Evolutionary conservation across 2,329 filamentous ascomycete species (phyloP).

Genomic region (Pyricularia sp.): DNA sequence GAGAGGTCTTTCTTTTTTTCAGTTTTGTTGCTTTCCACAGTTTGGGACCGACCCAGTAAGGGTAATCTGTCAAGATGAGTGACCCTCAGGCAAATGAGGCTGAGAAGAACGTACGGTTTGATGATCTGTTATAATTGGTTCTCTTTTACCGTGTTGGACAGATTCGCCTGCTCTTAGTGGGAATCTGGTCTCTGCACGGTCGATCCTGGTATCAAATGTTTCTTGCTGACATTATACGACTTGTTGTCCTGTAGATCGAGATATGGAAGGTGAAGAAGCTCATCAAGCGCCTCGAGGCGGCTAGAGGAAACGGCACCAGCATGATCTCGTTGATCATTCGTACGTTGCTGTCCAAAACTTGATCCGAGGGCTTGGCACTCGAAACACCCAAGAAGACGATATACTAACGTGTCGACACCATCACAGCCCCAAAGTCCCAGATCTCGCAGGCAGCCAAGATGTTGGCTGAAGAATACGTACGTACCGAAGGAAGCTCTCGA

Average conservation of each 20-base stretch:
- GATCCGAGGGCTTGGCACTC: neutral
- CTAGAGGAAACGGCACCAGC: constrained; percentile 94
- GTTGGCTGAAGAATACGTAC: constrained; percentile 99
- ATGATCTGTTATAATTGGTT: neutral
- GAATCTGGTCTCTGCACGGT: constrained; percentile 8
- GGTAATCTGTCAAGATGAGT: constrained; percentile 51
- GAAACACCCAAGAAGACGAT: neutral
- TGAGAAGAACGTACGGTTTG: constrained; percentile 72
- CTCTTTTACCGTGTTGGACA: neutral
- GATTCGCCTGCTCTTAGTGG: constrained; percentile 1
- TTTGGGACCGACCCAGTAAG: neutral
- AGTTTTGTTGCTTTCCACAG: neutral
- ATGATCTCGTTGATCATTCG: constrained; percentile 99
- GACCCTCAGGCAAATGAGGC: constrained; percentile 79
- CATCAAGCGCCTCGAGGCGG: constrained; percentile 95
- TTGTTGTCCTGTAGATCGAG: constrained; percentile 39
- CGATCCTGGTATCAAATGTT: constrained; percentile 1
- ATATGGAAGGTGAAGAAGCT: constrained; percentile 99
- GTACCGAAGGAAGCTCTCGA: constrained; percentile 19
- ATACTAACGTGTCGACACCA: constrained; percentile 9
- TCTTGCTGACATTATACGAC: constrained; percentile 1
- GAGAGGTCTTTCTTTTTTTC: neutral
- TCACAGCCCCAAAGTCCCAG: constrained; percentile 86
- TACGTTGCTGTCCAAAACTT: constrained; percentile 33
- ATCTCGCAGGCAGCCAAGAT: constrained; percentile 94